Conservation (phyloP, 1,284 basidiomycete species). For the Marasmius fiardii region DNA sequence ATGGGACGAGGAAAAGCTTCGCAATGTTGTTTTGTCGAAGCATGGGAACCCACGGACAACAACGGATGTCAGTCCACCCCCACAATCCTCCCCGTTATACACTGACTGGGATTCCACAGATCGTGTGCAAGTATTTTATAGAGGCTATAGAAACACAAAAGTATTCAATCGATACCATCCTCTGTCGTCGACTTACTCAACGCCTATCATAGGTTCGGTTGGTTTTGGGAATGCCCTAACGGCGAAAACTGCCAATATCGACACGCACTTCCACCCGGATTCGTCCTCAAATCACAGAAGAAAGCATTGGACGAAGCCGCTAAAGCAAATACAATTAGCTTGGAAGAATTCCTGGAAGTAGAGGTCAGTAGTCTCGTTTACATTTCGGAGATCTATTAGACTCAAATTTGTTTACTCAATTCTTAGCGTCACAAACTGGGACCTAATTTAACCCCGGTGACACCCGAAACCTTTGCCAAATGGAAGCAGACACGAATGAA, state of each 20-base stretch:
- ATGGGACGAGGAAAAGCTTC: constrained; percentile 96
- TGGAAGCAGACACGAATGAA: constrained; percentile 95
- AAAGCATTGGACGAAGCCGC: constrained; percentile 84
- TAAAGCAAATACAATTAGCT: constrained; percentile 86
- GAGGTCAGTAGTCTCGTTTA: constrained; percentile 56
- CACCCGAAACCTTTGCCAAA: constrained; percentile 84
- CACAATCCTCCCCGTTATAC: constrained; percentile 8
- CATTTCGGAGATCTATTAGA: not conserved
- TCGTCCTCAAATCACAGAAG: constrained; percentile 89
- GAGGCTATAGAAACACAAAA: constrained; percentile 94
- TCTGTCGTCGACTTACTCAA: not conserved
- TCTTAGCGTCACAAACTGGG: constrained; percentile 90
- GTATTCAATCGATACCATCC: constrained; percentile 38
- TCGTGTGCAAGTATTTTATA: constrained; percentile 97
- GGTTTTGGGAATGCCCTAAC: constrained; percentile 93
- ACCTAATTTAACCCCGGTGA: constrained; percentile 92
- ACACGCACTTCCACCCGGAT: constrained; percentile 94
- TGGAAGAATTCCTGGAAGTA: constrained; percentile 97
- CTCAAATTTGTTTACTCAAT: not conserved
- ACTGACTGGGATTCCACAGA: constrained; percentile 42
- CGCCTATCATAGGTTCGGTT: constrained; percentile 60
- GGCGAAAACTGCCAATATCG: constrained; percentile 92
- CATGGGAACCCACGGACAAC: constrained; percentile 88
- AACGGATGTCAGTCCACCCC: constrained; percentile 69
- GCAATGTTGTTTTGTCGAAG: constrained; percentile 85